A percentile compares a stretch with the other conserved stretches of the same genome.
Conservation (phyloP, 768 basidiomycete species). For the Russula sp. region DNA sequence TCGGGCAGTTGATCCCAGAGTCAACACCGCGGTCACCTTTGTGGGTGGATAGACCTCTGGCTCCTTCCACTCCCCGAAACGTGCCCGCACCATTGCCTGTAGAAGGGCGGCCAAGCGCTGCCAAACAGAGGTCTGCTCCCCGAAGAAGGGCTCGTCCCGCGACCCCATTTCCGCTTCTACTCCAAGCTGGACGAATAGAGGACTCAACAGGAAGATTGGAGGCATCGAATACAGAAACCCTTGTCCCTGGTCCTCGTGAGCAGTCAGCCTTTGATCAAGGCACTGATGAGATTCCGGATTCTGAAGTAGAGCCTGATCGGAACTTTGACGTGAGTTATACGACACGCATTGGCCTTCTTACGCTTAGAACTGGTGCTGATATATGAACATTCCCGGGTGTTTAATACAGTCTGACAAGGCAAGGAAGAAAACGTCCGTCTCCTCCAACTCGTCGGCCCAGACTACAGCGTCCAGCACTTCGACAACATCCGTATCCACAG, state of each 20-base stretch:
- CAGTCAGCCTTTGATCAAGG: neutral
- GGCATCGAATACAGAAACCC: neutral
- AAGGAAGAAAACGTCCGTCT: constrained; percentile 17
- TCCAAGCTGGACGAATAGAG: neutral
- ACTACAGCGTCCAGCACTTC: constrained; percentile 7
- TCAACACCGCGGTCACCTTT: neutral
- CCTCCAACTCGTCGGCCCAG: constrained; percentile 9
- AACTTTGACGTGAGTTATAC: constrained; percentile 15
- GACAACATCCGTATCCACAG: constrained; percentile 7
- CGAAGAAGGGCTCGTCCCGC: constrained; percentile 6
- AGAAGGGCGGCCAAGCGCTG: neutral
- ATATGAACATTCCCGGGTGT: neutral
- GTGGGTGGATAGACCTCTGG: neutral
- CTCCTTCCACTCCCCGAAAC: neutral
- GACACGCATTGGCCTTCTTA: neutral
- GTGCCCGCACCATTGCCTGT: neutral
- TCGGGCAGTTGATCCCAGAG: neutral
- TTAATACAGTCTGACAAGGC: constrained; percentile 8
- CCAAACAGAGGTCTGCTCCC: neutral
- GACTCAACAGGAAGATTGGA: neutral
- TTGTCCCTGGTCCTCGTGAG: neutral
- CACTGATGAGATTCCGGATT: constrained; percentile 16
- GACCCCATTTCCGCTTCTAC: constrained; percentile 11
- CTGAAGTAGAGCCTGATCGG: constrained; percentile 20
- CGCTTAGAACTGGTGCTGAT: neutral